These are phyloP conservation scores for Puya raimondii DNA, from an alignment of 176 grass and related monocot genomes.

Conservation along the genomic window DNA sequence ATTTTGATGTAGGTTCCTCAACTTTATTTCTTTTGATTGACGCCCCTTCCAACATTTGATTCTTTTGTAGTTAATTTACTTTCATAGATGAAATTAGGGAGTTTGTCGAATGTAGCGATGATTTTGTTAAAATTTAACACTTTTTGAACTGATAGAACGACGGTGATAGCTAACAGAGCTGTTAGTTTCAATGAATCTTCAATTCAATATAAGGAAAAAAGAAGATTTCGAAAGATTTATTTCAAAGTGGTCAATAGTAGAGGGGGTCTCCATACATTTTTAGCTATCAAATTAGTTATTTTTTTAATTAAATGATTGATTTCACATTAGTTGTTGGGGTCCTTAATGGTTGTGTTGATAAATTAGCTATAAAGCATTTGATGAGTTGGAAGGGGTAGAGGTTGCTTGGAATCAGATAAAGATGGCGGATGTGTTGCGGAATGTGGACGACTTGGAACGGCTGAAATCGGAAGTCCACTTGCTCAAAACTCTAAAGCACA, in stretches of 20 bases:
- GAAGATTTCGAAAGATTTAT: too few relatives aligned
- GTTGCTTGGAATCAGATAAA: constrained; percentile 83
- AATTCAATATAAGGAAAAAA: too few relatives aligned
- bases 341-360: constrained; percentile 33
- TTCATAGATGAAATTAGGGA: too few relatives aligned
- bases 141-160: too few relatives aligned
- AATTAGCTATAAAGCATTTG: constrained; percentile 62
- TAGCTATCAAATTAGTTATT: not conserved
- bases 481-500: constrained; percentile 77
- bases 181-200: too few relatives aligned
- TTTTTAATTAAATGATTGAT: not conserved
- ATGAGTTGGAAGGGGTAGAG: constrained; percentile 78
- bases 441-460: constrained; percentile 54
- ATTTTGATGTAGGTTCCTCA: not conserved
- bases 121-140: too few relatives aligned
- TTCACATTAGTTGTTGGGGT: constrained; percentile 15
- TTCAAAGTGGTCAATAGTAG: too few relatives aligned
- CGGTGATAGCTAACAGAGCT: too few relatives aligned
- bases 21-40: not conserved
- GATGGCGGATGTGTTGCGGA: constrained; percentile 45
- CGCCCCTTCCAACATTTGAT: too few relatives aligned
- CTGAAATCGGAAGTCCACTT: constrained; percentile 64
- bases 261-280: too few relatives aligned
- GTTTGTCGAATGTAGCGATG: too few relatives aligned
- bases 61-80: too few relatives aligned